Evolutionary conservation across 495 filamentous ascomycete species (phyloP).

Genomic region (Penicillium turbatum): DNA sequence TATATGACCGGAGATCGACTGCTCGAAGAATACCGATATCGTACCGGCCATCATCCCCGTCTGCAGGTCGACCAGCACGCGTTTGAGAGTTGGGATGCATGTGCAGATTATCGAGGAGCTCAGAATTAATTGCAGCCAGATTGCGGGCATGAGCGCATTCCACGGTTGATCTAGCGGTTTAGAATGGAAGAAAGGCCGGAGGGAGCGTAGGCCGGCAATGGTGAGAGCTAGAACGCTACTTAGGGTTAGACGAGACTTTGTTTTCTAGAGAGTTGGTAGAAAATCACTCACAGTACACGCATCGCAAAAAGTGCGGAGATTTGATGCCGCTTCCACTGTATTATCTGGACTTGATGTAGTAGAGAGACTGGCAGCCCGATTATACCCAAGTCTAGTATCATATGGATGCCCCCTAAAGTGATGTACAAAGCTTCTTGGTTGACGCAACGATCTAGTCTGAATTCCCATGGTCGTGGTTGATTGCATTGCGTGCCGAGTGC

Average conservation of each 20-base stretch:
- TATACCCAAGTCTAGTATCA: constrained; percentile 6
- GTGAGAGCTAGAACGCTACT: constrained; percentile 7
- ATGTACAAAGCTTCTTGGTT: constrained; percentile 12
- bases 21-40: constrained; percentile 14
- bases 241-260: not conserved
- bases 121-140: constrained; percentile 15
- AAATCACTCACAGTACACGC: constrained; percentile 6
- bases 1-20: constrained; percentile 8
- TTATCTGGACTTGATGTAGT: constrained; percentile 12
- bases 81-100: constrained; percentile 16
- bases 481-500: constrained; percentile 9
- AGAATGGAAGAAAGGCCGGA: constrained; percentile 1
- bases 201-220: constrained; percentile 4
- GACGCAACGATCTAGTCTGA: constrained; percentile 1
- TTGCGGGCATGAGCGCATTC: constrained; percentile 12
- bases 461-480: constrained; percentile 2
- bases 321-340: constrained; percentile 4
- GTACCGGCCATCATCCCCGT: constrained; percentile 18
- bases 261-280: not conserved
- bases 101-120: constrained; percentile 15
- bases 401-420: not conserved
- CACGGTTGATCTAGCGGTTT: constrained; percentile 2
- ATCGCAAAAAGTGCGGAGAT: constrained; percentile 11
- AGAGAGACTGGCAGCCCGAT: constrained; percentile 5
- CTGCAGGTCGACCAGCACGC: constrained; percentile 12